Conservation (phyloP, 208 protist species). For the Trichomonas gallinae region DNA sequence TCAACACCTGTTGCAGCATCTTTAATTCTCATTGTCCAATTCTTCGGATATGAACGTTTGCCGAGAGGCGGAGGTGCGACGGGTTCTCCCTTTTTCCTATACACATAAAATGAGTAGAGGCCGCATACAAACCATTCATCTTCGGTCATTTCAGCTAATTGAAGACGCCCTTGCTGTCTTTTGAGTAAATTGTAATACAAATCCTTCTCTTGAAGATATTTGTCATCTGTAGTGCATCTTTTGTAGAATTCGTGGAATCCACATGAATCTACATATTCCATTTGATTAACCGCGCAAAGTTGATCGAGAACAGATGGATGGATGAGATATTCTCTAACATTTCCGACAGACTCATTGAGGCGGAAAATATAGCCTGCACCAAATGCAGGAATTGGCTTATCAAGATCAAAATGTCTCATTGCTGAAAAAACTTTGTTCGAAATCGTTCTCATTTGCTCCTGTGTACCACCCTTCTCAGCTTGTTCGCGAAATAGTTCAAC, state of each 20-base stretch:
- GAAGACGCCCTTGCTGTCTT: neutral
- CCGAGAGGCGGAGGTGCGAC: neutral
- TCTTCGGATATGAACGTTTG: neutral
- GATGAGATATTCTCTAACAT: neutral
- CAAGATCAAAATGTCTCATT: neutral
- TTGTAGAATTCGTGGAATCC: neutral
- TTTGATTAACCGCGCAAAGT: neutral
- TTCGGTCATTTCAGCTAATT: conserved; percentile 11
- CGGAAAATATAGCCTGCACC: neutral
- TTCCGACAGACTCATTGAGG: neutral
- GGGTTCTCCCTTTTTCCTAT: neutral
- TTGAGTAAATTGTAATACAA: neutral
- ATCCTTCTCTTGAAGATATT: neutral
- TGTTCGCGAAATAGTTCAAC: neutral
- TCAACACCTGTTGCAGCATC: neutral
- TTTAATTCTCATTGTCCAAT: neutral
- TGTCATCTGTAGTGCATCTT: neutral
- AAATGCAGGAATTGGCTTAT: neutral
- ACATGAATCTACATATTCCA: neutral
- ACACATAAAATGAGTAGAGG: neutral
- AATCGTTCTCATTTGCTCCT: neutral
- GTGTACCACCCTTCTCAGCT: neutral
- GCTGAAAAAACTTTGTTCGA: neutral
- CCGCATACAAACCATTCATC: neutral
- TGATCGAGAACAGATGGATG: neutral